Evolutionary conservation across 495 filamentous ascomycete genomes (phyloP).

Genomic region (Xeromyces bisporus): DNA sequence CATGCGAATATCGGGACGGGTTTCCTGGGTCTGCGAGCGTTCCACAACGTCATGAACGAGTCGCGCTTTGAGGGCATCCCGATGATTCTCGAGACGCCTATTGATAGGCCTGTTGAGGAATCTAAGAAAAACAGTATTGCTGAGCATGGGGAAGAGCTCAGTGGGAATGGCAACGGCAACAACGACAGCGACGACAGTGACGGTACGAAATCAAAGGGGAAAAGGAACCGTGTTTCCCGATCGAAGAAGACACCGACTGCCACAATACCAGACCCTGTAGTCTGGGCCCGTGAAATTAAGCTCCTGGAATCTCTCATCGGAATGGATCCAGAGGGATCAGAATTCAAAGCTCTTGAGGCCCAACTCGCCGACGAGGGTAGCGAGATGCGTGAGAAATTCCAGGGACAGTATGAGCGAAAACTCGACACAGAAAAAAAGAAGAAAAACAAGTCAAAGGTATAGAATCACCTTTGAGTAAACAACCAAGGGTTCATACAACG

Average conservation of each 20-base stretch:
- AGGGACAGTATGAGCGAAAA: conserved; percentile 61
- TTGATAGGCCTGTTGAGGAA: conserved; percentile 41
- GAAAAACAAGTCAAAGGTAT: conserved; percentile 21
- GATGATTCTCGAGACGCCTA: conserved; percentile 89
- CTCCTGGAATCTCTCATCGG: conserved; percentile 77
- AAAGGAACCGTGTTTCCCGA: conserved; percentile 12
- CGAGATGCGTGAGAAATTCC: conserved; percentile 52
- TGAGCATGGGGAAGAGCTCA: conserved; percentile 1
- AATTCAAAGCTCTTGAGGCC: conserved; percentile 48
- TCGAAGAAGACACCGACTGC: conserved; percentile 9
- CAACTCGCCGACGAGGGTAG: conserved; percentile 49
- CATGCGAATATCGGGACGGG: conserved; percentile 92
- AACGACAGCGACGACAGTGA: conserved; percentile 9
- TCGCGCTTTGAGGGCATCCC: conserved; percentile 58
- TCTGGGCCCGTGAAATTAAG: conserved; percentile 80
- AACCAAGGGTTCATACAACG: too few species aligned
- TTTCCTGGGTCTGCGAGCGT: conserved; percentile 75
- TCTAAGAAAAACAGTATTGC: conserved; percentile 14
- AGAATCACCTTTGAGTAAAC: too few species aligned
- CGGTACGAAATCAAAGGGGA: conserved; percentile 4
- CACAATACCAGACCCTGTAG: conserved; percentile 47
- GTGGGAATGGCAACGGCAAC: conserved; percentile 5
- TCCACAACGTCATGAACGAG: conserved; percentile 83
- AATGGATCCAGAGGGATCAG: conserved; percentile 50
- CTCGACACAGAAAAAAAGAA: conserved; percentile 41